Evolutionary conservation across 23 red algal genomes (phyloP).

Genomic region (Agarophyton chilense): DNA sequence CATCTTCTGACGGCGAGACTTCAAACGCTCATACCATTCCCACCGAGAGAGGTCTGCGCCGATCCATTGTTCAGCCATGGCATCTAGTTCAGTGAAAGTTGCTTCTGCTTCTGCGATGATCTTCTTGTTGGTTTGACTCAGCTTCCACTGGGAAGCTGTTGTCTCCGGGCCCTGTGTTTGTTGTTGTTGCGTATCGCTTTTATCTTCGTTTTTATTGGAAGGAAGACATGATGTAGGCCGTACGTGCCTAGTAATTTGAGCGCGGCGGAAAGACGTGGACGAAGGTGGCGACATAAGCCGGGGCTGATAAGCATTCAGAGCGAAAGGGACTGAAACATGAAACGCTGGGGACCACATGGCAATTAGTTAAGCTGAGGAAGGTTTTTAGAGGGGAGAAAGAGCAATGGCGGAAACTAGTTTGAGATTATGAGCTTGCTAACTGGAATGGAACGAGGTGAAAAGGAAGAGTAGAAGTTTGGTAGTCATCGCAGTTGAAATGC

Average conservation of each 20-base stretch:
- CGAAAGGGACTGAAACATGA: background rate
- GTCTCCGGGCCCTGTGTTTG: background rate
- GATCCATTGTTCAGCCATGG: constrained; percentile 56
- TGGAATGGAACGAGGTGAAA: too few species aligned
- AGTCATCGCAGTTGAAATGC: too few species aligned
- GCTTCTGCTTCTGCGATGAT: constrained; percentile 32
- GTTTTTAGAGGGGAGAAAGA: too few species aligned
- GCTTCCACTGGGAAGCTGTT: background rate
- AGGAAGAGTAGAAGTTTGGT: too few species aligned
- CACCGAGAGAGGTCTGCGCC: constrained; percentile 29
- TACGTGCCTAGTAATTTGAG: background rate
- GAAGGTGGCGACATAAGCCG: background rate
- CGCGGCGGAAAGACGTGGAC: background rate
- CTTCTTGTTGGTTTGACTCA: constrained; percentile 16
- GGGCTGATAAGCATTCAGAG: background rate
- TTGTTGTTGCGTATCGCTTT: background rate
- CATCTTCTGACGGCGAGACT: constrained; percentile 25
- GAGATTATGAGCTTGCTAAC: too few species aligned
- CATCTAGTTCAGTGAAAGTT: constrained; percentile 19
- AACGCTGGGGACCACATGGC: background rate
- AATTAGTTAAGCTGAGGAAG: too few species aligned
- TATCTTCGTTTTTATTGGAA: constrained; percentile 23
- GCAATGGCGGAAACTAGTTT: too few species aligned
- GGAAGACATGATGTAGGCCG: background rate
- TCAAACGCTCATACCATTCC: constrained; percentile 59